Percentiles rank a stretch among this genome's conserved stretches.
Evolutionary conservation across 495 filamentous ascomycete species (phyloP).

Genomic region (Talaromyces nanjingensis): DNA sequence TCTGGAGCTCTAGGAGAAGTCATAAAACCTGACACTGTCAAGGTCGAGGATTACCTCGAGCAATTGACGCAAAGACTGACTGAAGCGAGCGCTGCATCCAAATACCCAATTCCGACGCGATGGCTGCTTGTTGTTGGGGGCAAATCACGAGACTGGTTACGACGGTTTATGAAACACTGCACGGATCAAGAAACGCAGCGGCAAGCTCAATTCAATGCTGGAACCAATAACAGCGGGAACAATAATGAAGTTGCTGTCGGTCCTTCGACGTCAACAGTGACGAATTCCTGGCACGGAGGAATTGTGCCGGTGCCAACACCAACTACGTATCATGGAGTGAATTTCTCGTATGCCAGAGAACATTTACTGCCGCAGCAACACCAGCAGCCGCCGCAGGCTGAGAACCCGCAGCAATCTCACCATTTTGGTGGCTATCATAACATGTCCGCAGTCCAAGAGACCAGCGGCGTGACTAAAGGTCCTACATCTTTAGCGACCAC

Average conservation of each 20-base stretch:
- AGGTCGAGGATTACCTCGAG: conserved; percentile 39
- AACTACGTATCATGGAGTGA: not conserved
- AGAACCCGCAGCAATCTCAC: not conserved
- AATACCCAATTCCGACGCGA: conserved; percentile 32
- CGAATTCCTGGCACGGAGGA: conserved; percentile 5
- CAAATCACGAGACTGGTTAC: conserved; percentile 31
- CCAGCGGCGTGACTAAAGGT: not conserved
- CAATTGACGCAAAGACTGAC: conserved; percentile 28
- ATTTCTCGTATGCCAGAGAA: not conserved
- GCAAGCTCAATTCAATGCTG: not conserved
- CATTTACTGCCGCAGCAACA: conserved; percentile 1
- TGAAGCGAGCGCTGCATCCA: conserved; percentile 31
- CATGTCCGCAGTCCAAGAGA: not conserved
- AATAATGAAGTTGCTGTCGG: not conserved
- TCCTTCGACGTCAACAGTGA: conserved; percentile 1
- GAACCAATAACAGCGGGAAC: not conserved
- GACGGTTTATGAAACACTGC: conserved; percentile 24
- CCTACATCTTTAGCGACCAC: not conserved
- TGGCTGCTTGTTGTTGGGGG: conserved; percentile 32
- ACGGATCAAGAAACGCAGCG: conserved; percentile 8
- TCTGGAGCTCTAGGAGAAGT: conserved; percentile 37
- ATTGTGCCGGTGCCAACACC: conserved; percentile 1
- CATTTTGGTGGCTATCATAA: not conserved
- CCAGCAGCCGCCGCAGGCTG: not conserved
- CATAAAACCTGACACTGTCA: conserved; percentile 33